Evolutionary conservation across 306 rosid species (phyloP).

Genomic region (Vigna nakashimae): DNA sequence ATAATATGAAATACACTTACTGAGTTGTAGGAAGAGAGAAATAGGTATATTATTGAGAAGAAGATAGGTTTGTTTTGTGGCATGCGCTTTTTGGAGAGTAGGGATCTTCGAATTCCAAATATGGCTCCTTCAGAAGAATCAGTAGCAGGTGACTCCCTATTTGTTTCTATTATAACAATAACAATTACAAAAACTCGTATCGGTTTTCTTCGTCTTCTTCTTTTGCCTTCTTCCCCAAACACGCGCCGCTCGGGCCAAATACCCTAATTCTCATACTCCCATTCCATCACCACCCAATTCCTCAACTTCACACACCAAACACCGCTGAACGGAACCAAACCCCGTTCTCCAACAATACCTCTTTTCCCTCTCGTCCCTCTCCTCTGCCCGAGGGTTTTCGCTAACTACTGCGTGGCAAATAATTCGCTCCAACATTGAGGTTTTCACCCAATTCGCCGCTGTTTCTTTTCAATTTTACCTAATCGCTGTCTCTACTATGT

Average conservation of each 20-base stretch:
- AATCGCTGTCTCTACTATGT: not conserved
- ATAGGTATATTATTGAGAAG: not conserved
- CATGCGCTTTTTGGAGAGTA: not conserved
- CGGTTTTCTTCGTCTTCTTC: slow-evolving; percentile 1
- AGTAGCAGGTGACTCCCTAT: slow-evolving; percentile 34
- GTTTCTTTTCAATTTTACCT: slow-evolving; percentile 25
- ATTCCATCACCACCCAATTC: not conserved
- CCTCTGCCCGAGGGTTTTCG: not conserved
- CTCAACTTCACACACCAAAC: not conserved
- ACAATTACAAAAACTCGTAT: not conserved
- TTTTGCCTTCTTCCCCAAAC: slow-evolving; percentile 19
- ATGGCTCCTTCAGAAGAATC: slow-evolving; percentile 42
- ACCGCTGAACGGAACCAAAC: not conserved
- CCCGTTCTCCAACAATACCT: not conserved
- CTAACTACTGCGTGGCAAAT: not conserved
- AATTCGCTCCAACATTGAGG: not conserved
- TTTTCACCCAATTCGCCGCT: slow-evolving; percentile 5
- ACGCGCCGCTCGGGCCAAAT: slow-evolving; percentile 18
- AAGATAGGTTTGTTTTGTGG: not conserved
- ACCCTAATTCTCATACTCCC: not conserved
- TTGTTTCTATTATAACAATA: not conserved
- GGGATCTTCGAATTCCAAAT: slow-evolving; percentile 34
- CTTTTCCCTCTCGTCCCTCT: not conserved
- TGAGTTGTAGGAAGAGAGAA: no score
- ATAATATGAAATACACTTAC: no score